Conservation (phyloP, 345 rosid genomes). For the Salix caprea region DNA sequence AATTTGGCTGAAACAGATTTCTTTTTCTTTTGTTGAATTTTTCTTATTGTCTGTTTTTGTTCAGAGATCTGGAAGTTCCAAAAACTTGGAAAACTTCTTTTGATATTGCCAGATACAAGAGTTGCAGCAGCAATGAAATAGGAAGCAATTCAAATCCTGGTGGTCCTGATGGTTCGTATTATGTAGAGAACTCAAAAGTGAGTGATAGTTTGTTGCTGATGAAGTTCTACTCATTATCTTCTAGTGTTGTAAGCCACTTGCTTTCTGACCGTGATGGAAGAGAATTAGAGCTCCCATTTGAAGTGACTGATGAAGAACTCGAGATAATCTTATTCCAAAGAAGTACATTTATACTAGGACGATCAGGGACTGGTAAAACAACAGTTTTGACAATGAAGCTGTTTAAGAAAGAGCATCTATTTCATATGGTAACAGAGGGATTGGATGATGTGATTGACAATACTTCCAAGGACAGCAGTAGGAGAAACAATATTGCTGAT, state of each 20-base stretch:
- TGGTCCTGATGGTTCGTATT: conserved; percentile 17
- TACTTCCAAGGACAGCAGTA: background rate
- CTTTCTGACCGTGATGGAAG: conserved; percentile 35
- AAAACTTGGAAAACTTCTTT: conserved; percentile 30
- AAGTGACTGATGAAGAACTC: conserved; percentile 40
- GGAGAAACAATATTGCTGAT: background rate
- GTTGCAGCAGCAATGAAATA: conserved; percentile 9
- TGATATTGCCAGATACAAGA: conserved; percentile 24
- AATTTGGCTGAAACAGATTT: background rate
- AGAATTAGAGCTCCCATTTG: conserved; percentile 48
- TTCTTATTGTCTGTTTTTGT: background rate
- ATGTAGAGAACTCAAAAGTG: conserved; percentile 42
- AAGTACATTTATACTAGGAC: conserved; percentile 47
- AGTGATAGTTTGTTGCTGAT: conserved; percentile 42
- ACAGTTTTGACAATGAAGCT: conserved; percentile 48
- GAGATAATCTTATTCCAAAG: conserved; percentile 34
- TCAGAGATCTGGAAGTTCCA: conserved; percentile 49
- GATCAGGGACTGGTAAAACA: conserved; percentile 64
- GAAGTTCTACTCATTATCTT: conserved; percentile 52
- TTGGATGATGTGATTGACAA: background rate
- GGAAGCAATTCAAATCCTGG: conserved; percentile 9
- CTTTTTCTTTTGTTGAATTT: background rate
- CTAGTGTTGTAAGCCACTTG: conserved; percentile 30
- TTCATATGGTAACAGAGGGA: conserved; percentile 24
- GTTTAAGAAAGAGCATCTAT: conserved; percentile 32